Conservation (phyloP, 2,329 filamentous ascomycete species). For the Monilinia fructicola region DNA sequence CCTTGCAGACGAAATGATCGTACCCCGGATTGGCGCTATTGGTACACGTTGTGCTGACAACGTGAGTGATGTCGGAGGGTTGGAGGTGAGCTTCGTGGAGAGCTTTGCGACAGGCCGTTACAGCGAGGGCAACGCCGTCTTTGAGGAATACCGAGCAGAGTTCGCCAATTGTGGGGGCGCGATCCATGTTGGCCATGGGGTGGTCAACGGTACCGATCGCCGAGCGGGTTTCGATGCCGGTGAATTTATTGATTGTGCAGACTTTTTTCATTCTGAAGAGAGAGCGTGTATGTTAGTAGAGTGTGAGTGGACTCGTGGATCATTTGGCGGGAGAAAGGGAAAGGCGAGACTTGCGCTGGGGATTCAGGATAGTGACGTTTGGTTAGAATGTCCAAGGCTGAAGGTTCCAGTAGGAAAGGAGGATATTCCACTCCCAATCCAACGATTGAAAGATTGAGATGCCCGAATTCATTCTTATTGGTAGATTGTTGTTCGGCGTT, state of each 20-base stretch:
- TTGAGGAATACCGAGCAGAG: slow-evolving; percentile 56
- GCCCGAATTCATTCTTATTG: slow-evolving; percentile 40
- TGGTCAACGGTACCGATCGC: slow-evolving; percentile 62
- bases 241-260: slow-evolving; percentile 61
- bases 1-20: slow-evolving; percentile 62
- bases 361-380: slow-evolving; percentile 59
- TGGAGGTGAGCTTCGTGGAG: slow-evolving; percentile 55
- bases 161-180: slow-evolving; percentile 54
- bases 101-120: slow-evolving; percentile 55
- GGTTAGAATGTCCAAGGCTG: slow-evolving; percentile 53
- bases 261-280: slow-evolving; percentile 59
- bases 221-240: slow-evolving; percentile 62
- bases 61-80: slow-evolving; percentile 59
- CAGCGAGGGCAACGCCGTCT: slow-evolving; percentile 58
- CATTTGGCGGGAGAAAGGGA: background rate
- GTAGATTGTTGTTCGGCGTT: background rate
- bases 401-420: slow-evolving; percentile 52
- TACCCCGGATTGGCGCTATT: slow-evolving; percentile 69
- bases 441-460: slow-evolving; percentile 60
- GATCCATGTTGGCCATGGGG: slow-evolving; percentile 57
- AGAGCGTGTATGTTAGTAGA: background rate
- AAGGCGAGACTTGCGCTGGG: slow-evolving; percentile 51
- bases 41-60: slow-evolving; percentile 67
- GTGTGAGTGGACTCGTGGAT: background rate
- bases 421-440: slow-evolving; percentile 62